Evolutionary conservation across 83 land plant species (phyloP).

Genomic region (Thuja plicata): DNA sequence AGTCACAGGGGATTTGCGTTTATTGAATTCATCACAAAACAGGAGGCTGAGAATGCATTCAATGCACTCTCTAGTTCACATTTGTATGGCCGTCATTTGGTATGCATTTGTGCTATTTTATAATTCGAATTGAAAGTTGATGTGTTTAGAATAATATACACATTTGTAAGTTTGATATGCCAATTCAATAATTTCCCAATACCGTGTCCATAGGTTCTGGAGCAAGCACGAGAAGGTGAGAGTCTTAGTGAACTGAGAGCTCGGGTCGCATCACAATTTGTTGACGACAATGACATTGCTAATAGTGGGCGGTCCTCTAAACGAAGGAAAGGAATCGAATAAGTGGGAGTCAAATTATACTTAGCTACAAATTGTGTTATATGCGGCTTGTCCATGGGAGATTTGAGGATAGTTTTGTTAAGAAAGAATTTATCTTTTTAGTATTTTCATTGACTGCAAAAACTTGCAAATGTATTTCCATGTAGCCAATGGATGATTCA

Average conservation of each 20-base stretch:
- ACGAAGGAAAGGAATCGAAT: background rate
- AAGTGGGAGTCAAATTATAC: background rate
- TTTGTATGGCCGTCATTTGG: conserved; percentile 97
- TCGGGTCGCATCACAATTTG: conserved; percentile 76
- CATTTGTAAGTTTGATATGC: background rate
- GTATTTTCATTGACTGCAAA: background rate
- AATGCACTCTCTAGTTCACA: conserved; percentile 85
- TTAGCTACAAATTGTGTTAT: background rate
- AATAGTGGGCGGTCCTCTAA: background rate
- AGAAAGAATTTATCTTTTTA: background rate
- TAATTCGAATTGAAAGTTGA: background rate
- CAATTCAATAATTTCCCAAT: background rate
- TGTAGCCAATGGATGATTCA: background rate
- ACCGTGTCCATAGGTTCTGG: conserved; percentile 65
- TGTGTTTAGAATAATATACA: background rate
- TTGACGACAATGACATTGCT: conserved; percentile 27
- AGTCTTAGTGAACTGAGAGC: conserved; percentile 83
- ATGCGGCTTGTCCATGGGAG: background rate
- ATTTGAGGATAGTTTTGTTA: background rate
- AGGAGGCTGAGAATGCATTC: conserved; percentile 89
- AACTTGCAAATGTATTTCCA: too few relatives aligned
- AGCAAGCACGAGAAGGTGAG: conserved; percentile 92
- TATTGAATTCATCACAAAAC: conserved; percentile 90
- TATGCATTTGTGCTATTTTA: conserved; percentile 22
- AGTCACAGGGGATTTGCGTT: conserved; percentile 97